Conservation (phyloP, 1,139 yeast genomes). For the Hyphopichia wangnamkhiaoensis region DNA sequence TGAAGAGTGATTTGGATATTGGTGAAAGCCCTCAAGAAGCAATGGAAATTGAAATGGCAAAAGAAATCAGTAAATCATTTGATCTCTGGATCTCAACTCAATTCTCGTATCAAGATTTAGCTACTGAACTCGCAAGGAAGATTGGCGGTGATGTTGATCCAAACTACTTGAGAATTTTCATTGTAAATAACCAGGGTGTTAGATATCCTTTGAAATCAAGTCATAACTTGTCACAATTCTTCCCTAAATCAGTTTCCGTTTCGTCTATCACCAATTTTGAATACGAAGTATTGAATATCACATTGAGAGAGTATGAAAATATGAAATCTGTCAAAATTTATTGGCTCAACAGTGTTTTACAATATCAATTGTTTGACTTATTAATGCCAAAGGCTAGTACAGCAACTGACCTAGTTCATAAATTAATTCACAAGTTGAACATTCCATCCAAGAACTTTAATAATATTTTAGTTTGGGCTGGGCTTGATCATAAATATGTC, state of each 20-base stretch:
- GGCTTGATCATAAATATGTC: slow-evolving; percentile 41
- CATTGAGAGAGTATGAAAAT: slow-evolving; percentile 75
- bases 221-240: slow-evolving; percentile 42
- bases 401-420: slow-evolving; percentile 55
- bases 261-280: slow-evolving; percentile 53
- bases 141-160: slow-evolving; percentile 55
- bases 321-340: slow-evolving; percentile 63
- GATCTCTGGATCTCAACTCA: slow-evolving; percentile 72
- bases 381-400: slow-evolving; percentile 65
- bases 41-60: slow-evolving; percentile 17
- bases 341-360: slow-evolving; percentile 65
- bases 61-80: slow-evolving; percentile 32
- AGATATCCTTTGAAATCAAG: slow-evolving; percentile 50
- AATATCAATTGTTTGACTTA: slow-evolving; percentile 69
- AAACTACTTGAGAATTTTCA: slow-evolving; percentile 62
- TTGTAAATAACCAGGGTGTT: slow-evolving; percentile 56
- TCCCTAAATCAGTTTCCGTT: slow-evolving; percentile 51
- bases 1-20: slow-evolving; percentile 7
- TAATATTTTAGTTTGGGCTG: slow-evolving; percentile 62
- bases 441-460: slow-evolving; percentile 50
- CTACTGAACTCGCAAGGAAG: slow-evolving; percentile 55
- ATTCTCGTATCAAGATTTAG: slow-evolving; percentile 59
- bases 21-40: slow-evolving; percentile 12
- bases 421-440: slow-evolving; percentile 56
- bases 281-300: slow-evolving; percentile 75